These are phyloP conservation scores for Nidularia sp. DNA, from an alignment of 768 basidiomycete genomes.

Conservation along the genomic window DNA sequence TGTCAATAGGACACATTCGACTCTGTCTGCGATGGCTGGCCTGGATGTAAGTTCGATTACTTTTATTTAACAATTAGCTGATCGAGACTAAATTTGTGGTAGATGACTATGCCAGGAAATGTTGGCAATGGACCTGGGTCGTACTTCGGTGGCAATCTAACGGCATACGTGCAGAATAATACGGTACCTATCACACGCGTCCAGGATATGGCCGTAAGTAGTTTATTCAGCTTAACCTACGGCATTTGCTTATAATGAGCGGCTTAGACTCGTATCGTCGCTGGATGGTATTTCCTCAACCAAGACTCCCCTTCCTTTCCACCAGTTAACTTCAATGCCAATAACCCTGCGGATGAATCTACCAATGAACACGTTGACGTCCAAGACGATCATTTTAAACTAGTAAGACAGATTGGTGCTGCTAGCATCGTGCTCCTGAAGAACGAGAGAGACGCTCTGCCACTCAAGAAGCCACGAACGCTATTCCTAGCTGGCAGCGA, in stretches of 20 bases:
- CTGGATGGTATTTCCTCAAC: constrained; percentile 38
- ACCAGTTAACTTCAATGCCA: constrained; percentile 56
- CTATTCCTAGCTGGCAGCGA: constrained; percentile 59
- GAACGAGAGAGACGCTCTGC: constrained; percentile 41
- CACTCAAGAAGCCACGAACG: constrained; percentile 39
- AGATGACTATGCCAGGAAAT: constrained; percentile 75
- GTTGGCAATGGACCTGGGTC: no score
- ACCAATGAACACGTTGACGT: constrained; percentile 51
- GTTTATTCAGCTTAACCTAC: no score
- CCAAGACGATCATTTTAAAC: constrained; percentile 48
- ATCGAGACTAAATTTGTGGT: not conserved
- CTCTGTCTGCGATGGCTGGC: constrained; percentile 51
- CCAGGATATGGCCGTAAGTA: constrained; percentile 68
- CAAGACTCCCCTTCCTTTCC: constrained; percentile 61
- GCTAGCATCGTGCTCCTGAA: constrained; percentile 64
- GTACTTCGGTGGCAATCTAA: no score
- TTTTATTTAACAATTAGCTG: not conserved
- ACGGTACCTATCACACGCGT: not conserved
- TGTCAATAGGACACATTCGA: constrained; percentile 33
- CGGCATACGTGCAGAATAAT: no score
- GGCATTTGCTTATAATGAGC: no score
- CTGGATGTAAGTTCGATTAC: constrained; percentile 44
- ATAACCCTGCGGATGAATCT: constrained; percentile 30
- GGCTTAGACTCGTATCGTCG: no score
- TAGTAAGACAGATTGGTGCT: constrained; percentile 57